Evolutionary conservation across 1,284 basidiomycete genomes (phyloP).

Genomic region (Peniophora sp.): DNA sequence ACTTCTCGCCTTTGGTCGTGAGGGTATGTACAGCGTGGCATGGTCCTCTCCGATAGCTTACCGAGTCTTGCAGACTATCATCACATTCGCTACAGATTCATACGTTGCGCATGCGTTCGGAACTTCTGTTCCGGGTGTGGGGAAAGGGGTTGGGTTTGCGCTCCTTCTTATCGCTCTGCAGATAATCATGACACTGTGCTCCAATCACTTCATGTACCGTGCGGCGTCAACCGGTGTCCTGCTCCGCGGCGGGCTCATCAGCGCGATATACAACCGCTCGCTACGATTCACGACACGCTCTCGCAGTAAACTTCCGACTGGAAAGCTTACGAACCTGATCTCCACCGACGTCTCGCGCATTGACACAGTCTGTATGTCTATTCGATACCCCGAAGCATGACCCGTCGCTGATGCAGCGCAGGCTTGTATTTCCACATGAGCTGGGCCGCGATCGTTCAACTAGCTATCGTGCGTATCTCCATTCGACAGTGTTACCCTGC

Average conservation of each 20-base stretch:
- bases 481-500: too few relatives aligned
- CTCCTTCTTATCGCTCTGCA: constrained; percentile 70
- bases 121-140: constrained; percentile 44
- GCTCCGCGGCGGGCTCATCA: constrained; percentile 80
- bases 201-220: constrained; percentile 79
- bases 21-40: constrained; percentile 27
- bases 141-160: constrained; percentile 69
- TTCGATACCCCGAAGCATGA: too few relatives aligned
- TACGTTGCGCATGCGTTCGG: constrained; percentile 47
- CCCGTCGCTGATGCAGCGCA: too few relatives aligned
- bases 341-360: constrained; percentile 89
- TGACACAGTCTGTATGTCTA: constrained; percentile 79
- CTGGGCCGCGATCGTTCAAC: constrained; percentile 71
- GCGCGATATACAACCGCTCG: constrained; percentile 79
- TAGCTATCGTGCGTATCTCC: constrained; percentile 34
- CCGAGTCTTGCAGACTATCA: constrained; percentile 45
- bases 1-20: constrained; percentile 72
- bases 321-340: constrained; percentile 87
- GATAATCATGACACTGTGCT: constrained; percentile 57
- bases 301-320: constrained; percentile 77
- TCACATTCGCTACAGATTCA: constrained; percentile 66
- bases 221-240: constrained; percentile 72
- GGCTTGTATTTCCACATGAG: constrained; percentile 54
- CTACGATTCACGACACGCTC: constrained; percentile 76
- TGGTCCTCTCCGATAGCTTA: background rate